Conservation (phyloP, 345 rosid genomes). For the Salix koriyanagi region DNA sequence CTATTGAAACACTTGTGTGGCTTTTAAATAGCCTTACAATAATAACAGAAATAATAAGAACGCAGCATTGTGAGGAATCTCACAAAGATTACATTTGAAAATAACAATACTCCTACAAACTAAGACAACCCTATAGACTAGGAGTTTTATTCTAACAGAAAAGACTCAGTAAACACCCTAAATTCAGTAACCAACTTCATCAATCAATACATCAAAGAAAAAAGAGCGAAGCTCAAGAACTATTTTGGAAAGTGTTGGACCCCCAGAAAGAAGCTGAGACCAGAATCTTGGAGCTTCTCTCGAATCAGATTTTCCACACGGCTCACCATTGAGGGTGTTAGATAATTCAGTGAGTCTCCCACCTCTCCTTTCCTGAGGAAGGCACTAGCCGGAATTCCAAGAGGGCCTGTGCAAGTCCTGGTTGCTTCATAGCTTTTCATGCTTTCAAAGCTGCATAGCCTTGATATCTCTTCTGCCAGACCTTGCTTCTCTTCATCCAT, state of each 20-base stretch:
- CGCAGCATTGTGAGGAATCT: too few species aligned
- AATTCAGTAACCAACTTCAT: too few species aligned
- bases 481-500: slow-evolving; percentile 15
- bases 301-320: slow-evolving; percentile 11
- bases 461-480: slow-evolving; percentile 22
- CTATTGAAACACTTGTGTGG: too few species aligned
- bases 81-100: too few species aligned
- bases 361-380: slow-evolving; percentile 35
- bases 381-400: slow-evolving; percentile 14
- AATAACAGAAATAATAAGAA: too few species aligned
- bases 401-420: slow-evolving; percentile 25
- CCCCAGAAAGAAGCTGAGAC: slow-evolving; percentile 7
- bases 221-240: too few species aligned
- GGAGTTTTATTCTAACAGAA: too few species aligned
- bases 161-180: too few species aligned
- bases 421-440: slow-evolving; percentile 39
- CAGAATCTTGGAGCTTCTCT: slow-evolving; percentile 22
- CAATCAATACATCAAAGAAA: too few species aligned
- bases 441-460: slow-evolving; percentile 42
- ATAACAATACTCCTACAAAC: not conserved
- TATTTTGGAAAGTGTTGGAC: too few species aligned
- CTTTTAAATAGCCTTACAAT: too few species aligned
- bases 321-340: slow-evolving; percentile 19
- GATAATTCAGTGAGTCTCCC: slow-evolving; percentile 37
- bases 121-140: too few species aligned